Conservation (phyloP, 129 eudicot species). For the Lactuca sativa region DNA sequence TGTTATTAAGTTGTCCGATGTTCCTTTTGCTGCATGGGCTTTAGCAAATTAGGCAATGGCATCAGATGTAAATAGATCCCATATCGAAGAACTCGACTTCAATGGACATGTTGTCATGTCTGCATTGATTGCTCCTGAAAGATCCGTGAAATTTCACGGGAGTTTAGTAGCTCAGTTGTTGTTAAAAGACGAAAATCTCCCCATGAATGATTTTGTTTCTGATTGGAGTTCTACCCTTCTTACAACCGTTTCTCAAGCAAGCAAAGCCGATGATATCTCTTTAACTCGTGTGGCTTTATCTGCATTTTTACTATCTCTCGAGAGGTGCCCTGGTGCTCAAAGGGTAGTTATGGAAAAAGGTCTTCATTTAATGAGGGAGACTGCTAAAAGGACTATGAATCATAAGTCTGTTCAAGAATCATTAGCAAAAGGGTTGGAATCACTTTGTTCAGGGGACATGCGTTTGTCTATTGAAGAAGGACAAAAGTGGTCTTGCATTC, state of each 20-base stretch:
- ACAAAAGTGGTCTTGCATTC: too few relatives aligned
- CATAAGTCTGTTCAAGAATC: slow-evolving; percentile 78
- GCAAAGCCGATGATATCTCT: slow-evolving; percentile 65
- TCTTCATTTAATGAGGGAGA: slow-evolving; percentile 78
- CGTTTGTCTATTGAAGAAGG: too few relatives aligned
- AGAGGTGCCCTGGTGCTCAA: slow-evolving; percentile 61
- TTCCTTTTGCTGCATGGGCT: slow-evolving; percentile 99
- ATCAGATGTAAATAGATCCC: slow-evolving; percentile 78
- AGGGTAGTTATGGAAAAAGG: slow-evolving; percentile 78
- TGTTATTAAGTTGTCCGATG: too few relatives aligned
- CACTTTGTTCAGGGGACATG: too few relatives aligned
- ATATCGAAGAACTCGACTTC: slow-evolving; percentile 87
- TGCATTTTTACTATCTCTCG: slow-evolving; percentile 74
- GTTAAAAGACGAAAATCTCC: slow-evolving; percentile 72
- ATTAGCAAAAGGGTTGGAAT: slow-evolving; percentile 88
- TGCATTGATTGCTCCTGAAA: slow-evolving; percentile 87
- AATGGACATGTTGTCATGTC: slow-evolving; percentile 94
- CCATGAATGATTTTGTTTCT: slow-evolving; percentile 64
- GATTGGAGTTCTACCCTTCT: slow-evolving; percentile 92
- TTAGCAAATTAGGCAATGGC: slow-evolving; percentile 99
- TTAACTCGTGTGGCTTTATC: slow-evolving; percentile 78
- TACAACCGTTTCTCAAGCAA: slow-evolving; percentile 77
- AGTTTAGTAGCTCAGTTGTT: slow-evolving; percentile 87
- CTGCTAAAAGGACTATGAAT: slow-evolving; percentile 63
- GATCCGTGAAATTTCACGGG: slow-evolving; percentile 98